Evolutionary conservation across 371 early-diverging fungal species (phyloP).

Genomic region (Gilbertella persicaria): DNA sequence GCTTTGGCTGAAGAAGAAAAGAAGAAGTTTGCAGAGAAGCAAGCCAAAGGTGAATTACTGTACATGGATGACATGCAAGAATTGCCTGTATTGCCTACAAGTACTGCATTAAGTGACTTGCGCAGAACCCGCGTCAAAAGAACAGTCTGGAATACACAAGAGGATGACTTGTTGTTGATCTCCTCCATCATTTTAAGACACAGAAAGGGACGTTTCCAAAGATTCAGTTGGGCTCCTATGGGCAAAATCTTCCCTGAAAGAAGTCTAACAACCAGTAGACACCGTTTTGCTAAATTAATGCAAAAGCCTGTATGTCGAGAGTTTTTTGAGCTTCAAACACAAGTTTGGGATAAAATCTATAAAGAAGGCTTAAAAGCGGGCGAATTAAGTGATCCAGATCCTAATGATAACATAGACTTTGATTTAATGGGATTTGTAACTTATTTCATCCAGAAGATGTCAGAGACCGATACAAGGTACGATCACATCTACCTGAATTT

Average conservation of each 20-base stretch:
- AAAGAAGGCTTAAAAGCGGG: constrained; percentile 36
- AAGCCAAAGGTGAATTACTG: not conserved
- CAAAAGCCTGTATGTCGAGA: constrained; percentile 24
- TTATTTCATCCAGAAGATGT: constrained; percentile 37
- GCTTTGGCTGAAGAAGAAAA: constrained; percentile 1
- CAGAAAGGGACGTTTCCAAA: constrained; percentile 11
- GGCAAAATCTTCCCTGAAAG: constrained; percentile 24
- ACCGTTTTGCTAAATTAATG: constrained; percentile 37
- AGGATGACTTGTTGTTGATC: constrained; percentile 54
- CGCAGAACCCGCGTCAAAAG: constrained; percentile 15
- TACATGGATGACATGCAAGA: constrained; percentile 17
- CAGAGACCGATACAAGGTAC: not conserved
- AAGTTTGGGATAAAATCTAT: constrained; percentile 42
- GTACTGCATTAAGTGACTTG: not conserved
- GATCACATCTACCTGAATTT: not conserved
- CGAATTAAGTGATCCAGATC: constrained; percentile 28
- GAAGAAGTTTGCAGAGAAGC: constrained; percentile 2
- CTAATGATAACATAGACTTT: constrained; percentile 22
- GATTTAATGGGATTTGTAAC: constrained; percentile 34
- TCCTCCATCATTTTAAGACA: constrained; percentile 32
- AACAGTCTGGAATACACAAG: constrained; percentile 41
- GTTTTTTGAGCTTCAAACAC: constrained; percentile 19
- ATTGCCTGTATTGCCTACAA: constrained; percentile 12
- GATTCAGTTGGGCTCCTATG: constrained; percentile 41
- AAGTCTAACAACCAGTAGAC: constrained; percentile 27